Conservation (phyloP, 2,329 filamentous ascomycete species). For the Pseudopithomyces maydicus region DNA sequence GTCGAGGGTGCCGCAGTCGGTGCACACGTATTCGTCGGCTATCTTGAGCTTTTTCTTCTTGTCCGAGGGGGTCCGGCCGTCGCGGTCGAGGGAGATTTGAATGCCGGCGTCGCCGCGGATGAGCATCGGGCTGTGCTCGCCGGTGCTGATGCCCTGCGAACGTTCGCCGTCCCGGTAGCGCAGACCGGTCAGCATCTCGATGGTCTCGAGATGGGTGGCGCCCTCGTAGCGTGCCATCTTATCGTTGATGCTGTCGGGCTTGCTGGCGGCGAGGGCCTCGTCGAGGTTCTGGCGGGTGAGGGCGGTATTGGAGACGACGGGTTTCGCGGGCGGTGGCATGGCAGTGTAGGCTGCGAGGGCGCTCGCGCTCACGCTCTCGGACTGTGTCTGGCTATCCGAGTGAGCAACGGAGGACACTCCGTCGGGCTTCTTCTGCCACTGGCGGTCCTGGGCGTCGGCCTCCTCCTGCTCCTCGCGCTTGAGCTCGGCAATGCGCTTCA, state of each 20-base stretch:
- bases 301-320: slow-evolving; percentile 65
- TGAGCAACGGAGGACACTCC: slow-evolving; percentile 59
- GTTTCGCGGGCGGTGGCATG: slow-evolving; percentile 72
- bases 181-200: slow-evolving; percentile 90
- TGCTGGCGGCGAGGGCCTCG: slow-evolving; percentile 67
- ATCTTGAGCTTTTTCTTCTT: slow-evolving; percentile 86
- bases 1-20: slow-evolving; percentile 91
- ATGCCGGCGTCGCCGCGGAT: slow-evolving; percentile 88
- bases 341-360: slow-evolving; percentile 52
- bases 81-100: slow-evolving; percentile 79
- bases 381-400: slow-evolving; percentile 48
- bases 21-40: slow-evolving; percentile 88
- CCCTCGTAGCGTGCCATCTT: slow-evolving; percentile 85
- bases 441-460: slow-evolving; percentile 64
- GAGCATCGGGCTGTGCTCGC: slow-evolving; percentile 77
- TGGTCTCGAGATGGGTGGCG: slow-evolving; percentile 75
- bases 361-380: slow-evolving; percentile 33
- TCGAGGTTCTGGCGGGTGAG: slow-evolving; percentile 82
- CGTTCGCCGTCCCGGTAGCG: slow-evolving; percentile 88
- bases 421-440: slow-evolving; percentile 65
- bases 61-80: slow-evolving; percentile 69
- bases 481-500: slow-evolving; percentile 81
- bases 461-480: slow-evolving; percentile 86
- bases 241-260: slow-evolving; percentile 77
- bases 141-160: slow-evolving; percentile 85